Evolutionary conservation across 768 basidiomycete genomes (phyloP).

Genomic region (Mycena filopes): DNA sequence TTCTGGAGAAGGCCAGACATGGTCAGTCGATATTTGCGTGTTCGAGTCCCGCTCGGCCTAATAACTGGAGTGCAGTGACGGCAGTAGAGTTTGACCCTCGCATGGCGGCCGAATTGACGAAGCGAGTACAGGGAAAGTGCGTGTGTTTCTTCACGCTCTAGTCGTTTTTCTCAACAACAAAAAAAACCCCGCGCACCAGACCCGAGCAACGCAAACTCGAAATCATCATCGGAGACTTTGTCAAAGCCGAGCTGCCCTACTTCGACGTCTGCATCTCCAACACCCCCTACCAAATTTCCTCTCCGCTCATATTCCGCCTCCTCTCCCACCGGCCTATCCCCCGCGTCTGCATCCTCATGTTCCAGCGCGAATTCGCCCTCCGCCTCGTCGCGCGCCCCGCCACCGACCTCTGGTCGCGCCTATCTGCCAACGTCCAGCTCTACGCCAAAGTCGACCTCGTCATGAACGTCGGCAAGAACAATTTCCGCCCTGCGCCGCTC

Average conservation of each 20-base stretch:
- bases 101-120: constrained; percentile 97
- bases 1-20: constrained; percentile 92
- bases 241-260: constrained; percentile 98
- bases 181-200: constrained; percentile 57
- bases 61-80: constrained; percentile 51
- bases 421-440: constrained; percentile 98
- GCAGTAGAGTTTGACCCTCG: constrained; percentile 98
- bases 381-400: constrained; percentile 89
- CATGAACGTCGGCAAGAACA: constrained; percentile 95
- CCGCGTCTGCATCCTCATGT: constrained; percentile 97
- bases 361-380: constrained; percentile 97
- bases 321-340: constrained; percentile 95
- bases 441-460: constrained; percentile 97
- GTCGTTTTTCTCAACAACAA: neutral
- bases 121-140: constrained; percentile 97
- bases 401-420: constrained; percentile 89
- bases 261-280: constrained; percentile 99
- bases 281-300: constrained; percentile 99
- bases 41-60: no score
- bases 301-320: constrained; percentile 95
- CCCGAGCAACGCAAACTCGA: constrained; percentile 96
- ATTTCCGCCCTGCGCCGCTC: constrained; percentile 94
- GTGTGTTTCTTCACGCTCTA: constrained; percentile 50
- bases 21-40: no score
- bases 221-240: constrained; percentile 96